These are phyloP conservation scores for Pseudopediastrum boryanum DNA, from an alignment of 139 green algal species.

Conservation along the genomic window DNA sequence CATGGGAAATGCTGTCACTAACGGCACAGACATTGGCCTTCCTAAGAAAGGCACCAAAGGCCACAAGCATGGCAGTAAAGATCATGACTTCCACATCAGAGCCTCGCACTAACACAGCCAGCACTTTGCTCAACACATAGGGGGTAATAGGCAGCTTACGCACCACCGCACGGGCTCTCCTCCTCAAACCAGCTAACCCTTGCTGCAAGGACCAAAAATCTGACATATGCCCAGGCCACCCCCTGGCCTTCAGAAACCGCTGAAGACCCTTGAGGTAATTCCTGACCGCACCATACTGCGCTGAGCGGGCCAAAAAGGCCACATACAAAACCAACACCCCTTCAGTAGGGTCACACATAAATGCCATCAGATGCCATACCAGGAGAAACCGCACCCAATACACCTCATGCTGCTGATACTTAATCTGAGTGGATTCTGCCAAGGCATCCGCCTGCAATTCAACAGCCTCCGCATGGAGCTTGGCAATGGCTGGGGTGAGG, in stretches of 20 bases:
- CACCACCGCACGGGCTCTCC: background rate
- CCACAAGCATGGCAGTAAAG: conserved; percentile 1
- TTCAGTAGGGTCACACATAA: background rate
- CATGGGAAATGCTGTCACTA: background rate
- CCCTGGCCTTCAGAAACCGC: background rate
- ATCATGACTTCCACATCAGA: background rate
- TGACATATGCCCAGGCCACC: background rate
- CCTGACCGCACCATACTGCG: background rate
- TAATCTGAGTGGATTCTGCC: background rate
- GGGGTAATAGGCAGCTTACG: background rate
- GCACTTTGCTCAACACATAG: background rate
- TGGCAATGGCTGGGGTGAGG: background rate
- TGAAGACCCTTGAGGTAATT: background rate
- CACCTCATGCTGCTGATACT: background rate
- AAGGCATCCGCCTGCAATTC: background rate
- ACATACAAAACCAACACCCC: background rate
- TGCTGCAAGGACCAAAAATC: background rate
- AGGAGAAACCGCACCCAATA: conserved; percentile 12
- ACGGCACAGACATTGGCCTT: conserved; percentile 4
- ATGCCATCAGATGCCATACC: background rate
- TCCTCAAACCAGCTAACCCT: background rate
- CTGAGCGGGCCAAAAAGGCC: background rate
- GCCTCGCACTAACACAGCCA: background rate
- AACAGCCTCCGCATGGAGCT: background rate
- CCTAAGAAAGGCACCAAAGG: conserved; percentile 1